Conservation (phyloP, 805 yeast species). For the Saccharomycopsis sp. region DNA sequence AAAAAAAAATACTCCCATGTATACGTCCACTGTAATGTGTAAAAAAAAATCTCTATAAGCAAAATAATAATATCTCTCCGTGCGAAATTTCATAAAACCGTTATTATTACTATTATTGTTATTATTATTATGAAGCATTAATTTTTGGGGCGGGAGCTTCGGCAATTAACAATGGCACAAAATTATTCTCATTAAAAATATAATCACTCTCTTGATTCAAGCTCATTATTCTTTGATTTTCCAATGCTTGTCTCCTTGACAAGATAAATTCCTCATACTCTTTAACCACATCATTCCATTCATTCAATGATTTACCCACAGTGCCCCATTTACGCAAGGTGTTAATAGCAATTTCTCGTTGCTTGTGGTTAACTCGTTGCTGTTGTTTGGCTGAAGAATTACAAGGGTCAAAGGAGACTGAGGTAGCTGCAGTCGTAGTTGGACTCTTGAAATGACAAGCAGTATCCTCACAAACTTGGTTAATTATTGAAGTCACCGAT, state of each 20-base stretch:
- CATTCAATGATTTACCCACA: constrained; percentile 45
- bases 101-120: too few relatives aligned
- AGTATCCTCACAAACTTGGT: neutral
- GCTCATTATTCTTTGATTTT: constrained; percentile 22
- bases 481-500: constrained; percentile 6
- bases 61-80: neutral
- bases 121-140: constrained; percentile 19
- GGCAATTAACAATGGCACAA: constrained; percentile 30
- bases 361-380: neutral
- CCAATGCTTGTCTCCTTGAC: constrained; percentile 22
- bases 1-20: neutral
- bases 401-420: neutral
- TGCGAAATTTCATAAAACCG: too few relatives aligned
- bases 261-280: constrained; percentile 40
- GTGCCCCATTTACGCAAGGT: constrained; percentile 25
- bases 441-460: constrained; percentile 16
- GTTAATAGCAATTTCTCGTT: constrained; percentile 6
- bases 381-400: neutral
- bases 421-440: neutral
- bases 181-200: constrained; percentile 4
- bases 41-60: neutral
- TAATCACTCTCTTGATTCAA: constrained; percentile 5
- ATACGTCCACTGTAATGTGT: neutral
- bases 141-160: constrained; percentile 27
- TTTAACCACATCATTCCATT: constrained; percentile 40